Evolutionary conservation across 2,329 filamentous ascomycete species (phyloP), one percentile per base, ranked within the genome.

Genomic region (Alternaria ethzedia): DNA sequence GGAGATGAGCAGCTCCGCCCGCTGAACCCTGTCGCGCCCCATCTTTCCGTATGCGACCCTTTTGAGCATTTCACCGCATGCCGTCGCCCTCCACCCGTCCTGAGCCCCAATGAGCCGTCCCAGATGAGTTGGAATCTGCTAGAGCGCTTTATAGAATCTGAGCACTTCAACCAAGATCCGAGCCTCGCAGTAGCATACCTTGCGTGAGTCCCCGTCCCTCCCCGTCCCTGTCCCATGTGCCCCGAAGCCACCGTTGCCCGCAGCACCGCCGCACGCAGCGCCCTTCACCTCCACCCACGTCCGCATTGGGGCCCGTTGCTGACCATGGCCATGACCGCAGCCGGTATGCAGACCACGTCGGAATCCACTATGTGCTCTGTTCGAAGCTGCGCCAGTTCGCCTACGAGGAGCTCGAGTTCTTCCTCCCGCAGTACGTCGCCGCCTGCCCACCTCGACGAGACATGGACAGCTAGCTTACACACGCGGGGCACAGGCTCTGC

Each of bases 351-450:
- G 90, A 95, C 82, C 91, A 96, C 85, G 91, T 96, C 79, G 92
- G 92, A 74, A 95, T 96, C 77, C 92, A 95, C 82, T 93, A 95
- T 85, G 91, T 94, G 66, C 88, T 96, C 67, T 95, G 93, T 85
- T 91, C 90, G 75, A 96, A 96, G 87, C 86, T 96, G 78, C 91
- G 93, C 78, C 91, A 93, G 81, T 96, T 96, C 78, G 91, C 91
- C 69, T 96, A 95, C 83, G 91, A 94, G 84, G 92, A 96, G 82
- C 94, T 96, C 79, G 93, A 96, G 82, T 96, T 96, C 89, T 96
- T 95, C 85, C 87, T 96, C 54, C 92, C 92, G 66, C 91, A 82
- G 75, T 79, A 75, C 64, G 77, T 76, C 66, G 54, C 64, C 58
- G 43, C 28, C 50, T 47, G 17, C 64, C 43, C 52, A 46, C 25